A percentile compares a stretch with the other conserved stretches of the same genome.
Evolutionary conservation across 2,329 filamentous ascomycete species (phyloP).

Genomic region (Trichoderma pleuroti): DNA sequence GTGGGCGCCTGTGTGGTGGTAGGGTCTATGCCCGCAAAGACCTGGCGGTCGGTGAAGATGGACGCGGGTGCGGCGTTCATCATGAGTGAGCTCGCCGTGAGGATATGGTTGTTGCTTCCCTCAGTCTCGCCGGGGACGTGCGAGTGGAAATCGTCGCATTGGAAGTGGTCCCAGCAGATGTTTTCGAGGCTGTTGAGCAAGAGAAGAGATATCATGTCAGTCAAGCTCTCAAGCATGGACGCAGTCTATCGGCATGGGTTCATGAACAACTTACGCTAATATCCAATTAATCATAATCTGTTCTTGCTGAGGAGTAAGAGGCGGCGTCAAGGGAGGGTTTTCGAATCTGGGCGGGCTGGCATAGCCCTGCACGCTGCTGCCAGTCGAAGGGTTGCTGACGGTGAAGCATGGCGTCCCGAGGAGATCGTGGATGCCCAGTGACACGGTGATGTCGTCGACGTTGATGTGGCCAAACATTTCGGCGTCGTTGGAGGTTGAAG

Average conservation of each 20-base stretch:
- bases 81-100: conserved; percentile 44
- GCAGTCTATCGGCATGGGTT: neutral
- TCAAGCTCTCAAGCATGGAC: neutral
- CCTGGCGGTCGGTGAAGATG: conserved; percentile 30
- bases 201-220: neutral
- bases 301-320: conserved; percentile 38
- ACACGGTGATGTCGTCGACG: conserved; percentile 39
- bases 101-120: conserved; percentile 38
- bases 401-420: conserved; percentile 44
- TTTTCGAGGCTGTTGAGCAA: conserved; percentile 44
- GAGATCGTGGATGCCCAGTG: conserved; percentile 40
- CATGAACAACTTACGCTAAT: conserved; percentile 43
- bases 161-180: conserved; percentile 51
- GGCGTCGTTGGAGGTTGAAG: conserved; percentile 22
- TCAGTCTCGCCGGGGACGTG: conserved; percentile 26
- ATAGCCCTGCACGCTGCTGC: conserved; percentile 22
- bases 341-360: conserved; percentile 24
- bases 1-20: conserved; percentile 25
- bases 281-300: conserved; percentile 52
- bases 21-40: neutral
- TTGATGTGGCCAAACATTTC: conserved; percentile 34
- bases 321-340: conserved; percentile 21
- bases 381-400: conserved; percentile 33
- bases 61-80: conserved; percentile 38
- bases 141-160: conserved; percentile 38